These are phyloP conservation scores for Candida germanica DNA, from an alignment of 805 yeast genomes.

Conservation along the genomic window DNA sequence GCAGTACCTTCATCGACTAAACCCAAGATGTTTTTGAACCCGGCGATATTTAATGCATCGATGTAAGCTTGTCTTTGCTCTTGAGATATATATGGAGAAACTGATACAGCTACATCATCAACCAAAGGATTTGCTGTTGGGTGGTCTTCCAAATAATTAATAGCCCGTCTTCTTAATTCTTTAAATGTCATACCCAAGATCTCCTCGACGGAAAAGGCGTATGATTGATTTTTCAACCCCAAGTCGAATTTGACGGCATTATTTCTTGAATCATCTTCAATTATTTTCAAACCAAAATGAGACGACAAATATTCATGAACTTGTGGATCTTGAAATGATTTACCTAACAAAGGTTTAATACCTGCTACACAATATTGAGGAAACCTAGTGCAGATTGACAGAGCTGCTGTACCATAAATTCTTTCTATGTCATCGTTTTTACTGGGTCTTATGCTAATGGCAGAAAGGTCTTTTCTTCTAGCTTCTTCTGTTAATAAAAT, in stretches of 20 bases:
- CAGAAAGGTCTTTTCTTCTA: constrained; percentile 84
- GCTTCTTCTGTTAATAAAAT: constrained; percentile 86
- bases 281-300: constrained; percentile 61
- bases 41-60: constrained; percentile 73
- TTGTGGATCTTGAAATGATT: constrained; percentile 44
- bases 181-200: constrained; percentile 76
- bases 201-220: constrained; percentile 62
- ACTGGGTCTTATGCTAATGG: constrained; percentile 57
- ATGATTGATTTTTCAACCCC: constrained; percentile 30
- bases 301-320: constrained; percentile 45
- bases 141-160: constrained; percentile 52
- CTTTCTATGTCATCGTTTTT: constrained; percentile 55
- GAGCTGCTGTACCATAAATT: constrained; percentile 73
- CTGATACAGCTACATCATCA: constrained; percentile 68
- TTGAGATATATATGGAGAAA: constrained; percentile 68
- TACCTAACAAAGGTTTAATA: constrained; percentile 72
- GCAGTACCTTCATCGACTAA: constrained; percentile 92
- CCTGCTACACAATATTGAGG: constrained; percentile 69
- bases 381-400: constrained; percentile 64
- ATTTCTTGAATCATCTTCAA: constrained; percentile 34
- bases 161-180: constrained; percentile 65
- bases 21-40: constrained; percentile 53
- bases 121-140: constrained; percentile 49
- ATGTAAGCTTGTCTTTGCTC: constrained; percentile 66
- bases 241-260: constrained; percentile 57